phyloP scores from a whole-genome alignment of 257 asterid species.

The Solanum lignicaule region DNA sequence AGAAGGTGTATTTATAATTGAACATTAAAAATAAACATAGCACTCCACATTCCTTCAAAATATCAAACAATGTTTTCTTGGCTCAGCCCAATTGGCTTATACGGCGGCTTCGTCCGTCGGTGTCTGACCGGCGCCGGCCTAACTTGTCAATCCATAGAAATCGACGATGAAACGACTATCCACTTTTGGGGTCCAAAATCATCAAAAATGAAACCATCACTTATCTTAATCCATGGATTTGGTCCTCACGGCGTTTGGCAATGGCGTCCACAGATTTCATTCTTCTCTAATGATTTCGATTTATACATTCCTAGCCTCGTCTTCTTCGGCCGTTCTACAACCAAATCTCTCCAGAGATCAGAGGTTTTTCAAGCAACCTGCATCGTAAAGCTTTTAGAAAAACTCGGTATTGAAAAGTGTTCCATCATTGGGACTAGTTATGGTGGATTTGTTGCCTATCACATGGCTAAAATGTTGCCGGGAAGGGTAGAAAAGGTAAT shows the following conservation, averaged over 20 bases:
- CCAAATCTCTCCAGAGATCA: slow-evolving; percentile 41
- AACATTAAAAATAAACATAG: not conserved
- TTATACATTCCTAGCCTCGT: slow-evolving; percentile 60
- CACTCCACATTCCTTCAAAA: not conserved
- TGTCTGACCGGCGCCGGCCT: slow-evolving; percentile 53
- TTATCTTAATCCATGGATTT: slow-evolving; percentile 65
- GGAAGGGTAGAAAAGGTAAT: slow-evolving; percentile 79
- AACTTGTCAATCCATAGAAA: slow-evolving; percentile 32
- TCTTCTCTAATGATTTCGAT: slow-evolving; percentile 37
- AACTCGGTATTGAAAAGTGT: slow-evolving; percentile 31
- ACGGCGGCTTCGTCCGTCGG: slow-evolving; percentile 38
- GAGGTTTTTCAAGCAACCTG: slow-evolving; percentile 71
- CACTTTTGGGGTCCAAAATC: slow-evolving; percentile 63
- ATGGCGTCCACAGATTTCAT: slow-evolving; percentile 55
- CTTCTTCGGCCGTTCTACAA: slow-evolving; percentile 53
- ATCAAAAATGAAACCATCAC: slow-evolving; percentile 27
- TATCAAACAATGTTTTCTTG: slow-evolving; percentile 15
- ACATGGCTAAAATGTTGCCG: slow-evolving; percentile 57
- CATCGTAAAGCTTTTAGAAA: slow-evolving; percentile 33
- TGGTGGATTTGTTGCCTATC: slow-evolving; percentile 80
- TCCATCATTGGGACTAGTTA: slow-evolving; percentile 73
- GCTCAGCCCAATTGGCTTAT: slow-evolving; percentile 42
- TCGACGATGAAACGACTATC: slow-evolving; percentile 50
- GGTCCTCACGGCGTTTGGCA: slow-evolving; percentile 72
- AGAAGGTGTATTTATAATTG: not conserved